phyloP scores from a whole-genome alignment of 257 asterid species.

The Solanum ossicruentum region DNA sequence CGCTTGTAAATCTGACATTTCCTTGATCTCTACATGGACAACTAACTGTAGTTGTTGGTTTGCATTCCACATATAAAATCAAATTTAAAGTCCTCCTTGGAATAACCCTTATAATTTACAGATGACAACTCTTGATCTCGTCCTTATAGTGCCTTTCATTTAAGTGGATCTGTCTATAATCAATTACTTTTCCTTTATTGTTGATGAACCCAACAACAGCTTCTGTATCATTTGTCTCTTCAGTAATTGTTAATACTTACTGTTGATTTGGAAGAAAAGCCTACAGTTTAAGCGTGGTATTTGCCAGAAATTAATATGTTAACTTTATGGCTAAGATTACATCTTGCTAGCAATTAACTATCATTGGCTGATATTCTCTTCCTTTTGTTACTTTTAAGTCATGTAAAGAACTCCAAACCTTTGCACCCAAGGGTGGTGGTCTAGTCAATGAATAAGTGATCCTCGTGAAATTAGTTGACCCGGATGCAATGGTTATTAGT shows the following conservation, averaged over 20 bases:
- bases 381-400: not conserved
- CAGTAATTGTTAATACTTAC: not conserved
- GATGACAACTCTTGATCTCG: not conserved
- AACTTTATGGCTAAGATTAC: not conserved
- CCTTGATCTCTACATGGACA: not conserved
- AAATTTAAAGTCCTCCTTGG: not conserved
- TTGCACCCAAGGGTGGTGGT: not conserved
- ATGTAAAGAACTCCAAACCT: not conserved
- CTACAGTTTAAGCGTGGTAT: not conserved
- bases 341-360: not conserved
- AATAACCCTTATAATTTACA: not conserved
- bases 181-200: not conserved
- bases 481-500: not conserved
- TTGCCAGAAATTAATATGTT: not conserved
- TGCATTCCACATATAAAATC: not conserved
- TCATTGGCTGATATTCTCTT: not conserved
- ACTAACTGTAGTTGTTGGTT: not conserved
- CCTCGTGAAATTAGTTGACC: not conserved
- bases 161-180: not conserved
- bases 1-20: not conserved
- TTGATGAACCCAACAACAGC: not conserved
- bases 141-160: not conserved
- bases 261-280: not conserved
- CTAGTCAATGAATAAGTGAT: not conserved
- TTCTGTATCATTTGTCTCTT: not conserved